These are phyloP conservation scores for Balansia obtecta DNA, from an alignment of 2,329 filamentous ascomycete species.

Conservation along the genomic window DNA sequence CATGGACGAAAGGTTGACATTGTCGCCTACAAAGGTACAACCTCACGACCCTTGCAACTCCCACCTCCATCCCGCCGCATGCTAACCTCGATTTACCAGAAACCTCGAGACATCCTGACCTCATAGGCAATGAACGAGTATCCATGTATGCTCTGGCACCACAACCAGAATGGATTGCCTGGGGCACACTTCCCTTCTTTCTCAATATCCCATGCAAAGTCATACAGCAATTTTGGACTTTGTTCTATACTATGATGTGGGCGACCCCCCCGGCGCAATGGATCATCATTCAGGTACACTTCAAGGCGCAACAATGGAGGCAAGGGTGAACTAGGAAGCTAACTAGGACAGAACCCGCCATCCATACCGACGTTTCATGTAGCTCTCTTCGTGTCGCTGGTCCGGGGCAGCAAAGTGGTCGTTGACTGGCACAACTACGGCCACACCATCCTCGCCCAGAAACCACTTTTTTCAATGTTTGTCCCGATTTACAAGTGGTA, in stretches of 20 bases:
- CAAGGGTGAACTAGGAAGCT: background rate
- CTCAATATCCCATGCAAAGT: constrained; percentile 75
- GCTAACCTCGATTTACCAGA: constrained; percentile 32
- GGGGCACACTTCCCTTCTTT: constrained; percentile 62
- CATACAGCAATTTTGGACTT: constrained; percentile 61
- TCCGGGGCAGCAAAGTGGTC: constrained; percentile 70
- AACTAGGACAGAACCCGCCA: constrained; percentile 63
- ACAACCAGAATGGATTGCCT: constrained; percentile 54
- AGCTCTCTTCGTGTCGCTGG: constrained; percentile 56
- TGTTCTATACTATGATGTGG: constrained; percentile 65
- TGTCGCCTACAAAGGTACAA: constrained; percentile 70
- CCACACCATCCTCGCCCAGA: constrained; percentile 73
- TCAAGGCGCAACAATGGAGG: background rate
- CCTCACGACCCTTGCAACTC: background rate
- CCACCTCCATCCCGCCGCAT: background rate
- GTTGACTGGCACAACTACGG: constrained; percentile 99
- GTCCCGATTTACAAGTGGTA: constrained; percentile 67
- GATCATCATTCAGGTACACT: constrained; percentile 65
- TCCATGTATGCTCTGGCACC: constrained; percentile 56
- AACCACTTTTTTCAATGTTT: constrained; percentile 54
- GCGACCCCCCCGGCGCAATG: constrained; percentile 61
- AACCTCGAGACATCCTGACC: constrained; percentile 67
- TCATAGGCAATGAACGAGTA: constrained; percentile 57
- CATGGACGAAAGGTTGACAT: constrained; percentile 71
- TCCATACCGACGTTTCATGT: constrained; percentile 83